These are phyloP conservation scores for Polytrichum commune DNA, from an alignment of 225 moss, liverwort and hornwort species.

Conservation along the genomic window DNA sequence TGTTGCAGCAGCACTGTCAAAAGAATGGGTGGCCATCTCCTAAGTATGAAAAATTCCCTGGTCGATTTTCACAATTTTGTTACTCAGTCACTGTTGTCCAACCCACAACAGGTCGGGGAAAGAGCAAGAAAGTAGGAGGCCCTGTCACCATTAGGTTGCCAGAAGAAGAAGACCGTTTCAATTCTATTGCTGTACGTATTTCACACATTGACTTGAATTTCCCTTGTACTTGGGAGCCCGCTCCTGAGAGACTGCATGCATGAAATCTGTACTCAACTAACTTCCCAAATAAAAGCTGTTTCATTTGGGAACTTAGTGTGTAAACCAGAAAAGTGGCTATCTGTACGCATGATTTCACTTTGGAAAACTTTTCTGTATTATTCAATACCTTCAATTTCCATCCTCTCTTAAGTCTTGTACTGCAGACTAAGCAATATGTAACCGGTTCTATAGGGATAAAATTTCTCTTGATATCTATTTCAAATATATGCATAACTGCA, in stretches of 20 bases:
- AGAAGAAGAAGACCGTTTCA: slow-evolving; percentile 75
- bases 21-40: slow-evolving; percentile 96
- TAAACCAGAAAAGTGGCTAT: no score
- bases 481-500: no score
- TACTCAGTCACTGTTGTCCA: slow-evolving; percentile 92
- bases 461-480: no score
- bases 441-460: no score
- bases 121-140: slow-evolving; percentile 87
- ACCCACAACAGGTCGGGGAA: slow-evolving; percentile 86
- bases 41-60: slow-evolving; percentile 83
- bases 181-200: slow-evolving; percentile 72
- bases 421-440: no score
- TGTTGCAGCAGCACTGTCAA: slow-evolving; percentile 97
- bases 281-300: neutral
- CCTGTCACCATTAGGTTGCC: slow-evolving; percentile 81
- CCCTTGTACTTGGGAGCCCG: no score
- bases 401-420: no score
- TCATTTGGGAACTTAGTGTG: neutral
- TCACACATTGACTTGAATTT: slow-evolving; percentile 8
- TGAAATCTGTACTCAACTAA: no score
- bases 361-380: no score
- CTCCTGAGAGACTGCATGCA: no score
- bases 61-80: slow-evolving; percentile 62
- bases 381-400: no score
- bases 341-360: no score